Base-by-base conservation (phyloP, 2,329 filamentous ascomycete genomes). In the Pyrenophora seminiperda region DNA sequence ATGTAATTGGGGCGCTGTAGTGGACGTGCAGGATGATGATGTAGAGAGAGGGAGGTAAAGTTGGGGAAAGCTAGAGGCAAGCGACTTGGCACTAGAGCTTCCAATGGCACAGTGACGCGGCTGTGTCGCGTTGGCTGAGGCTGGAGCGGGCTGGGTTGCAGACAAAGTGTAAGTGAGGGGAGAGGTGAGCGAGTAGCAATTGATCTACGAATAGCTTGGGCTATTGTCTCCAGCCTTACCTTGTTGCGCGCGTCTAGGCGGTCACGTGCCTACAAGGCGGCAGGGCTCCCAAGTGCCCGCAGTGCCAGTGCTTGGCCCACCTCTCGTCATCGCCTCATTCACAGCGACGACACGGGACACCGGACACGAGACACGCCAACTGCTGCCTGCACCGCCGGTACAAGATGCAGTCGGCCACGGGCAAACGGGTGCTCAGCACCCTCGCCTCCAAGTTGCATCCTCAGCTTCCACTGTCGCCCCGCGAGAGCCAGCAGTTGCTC, bases 401-500 rank as follows among this genome's bases (percentile, higher is more conserved):
- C 24, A 27, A 9, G 14, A 84, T 86, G 79, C 83, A 80, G 66
- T 73, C 75, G 18, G 77, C 80, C 2, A 70, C 76, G 2, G 71
- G 76, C 30, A 67, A 65, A 34, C 63, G 70, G 6, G 59, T 66
- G 31, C 56, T 73, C 52, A 63, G 60, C 48, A 53, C 77, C 17
- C 76, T 83, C 66, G 72, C 77, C 9, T 76, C 78, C 19, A 84
- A 81, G 65, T 76, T 87, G 32, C 77, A 81, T 54, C 75, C 75
- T 0, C 77, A 76, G 54, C 61, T 80, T 3, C 79, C 84, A 18
- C 75, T 85, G 13, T 82, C 78, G 19, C 75, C 78, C 4, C 78
- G 78, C 49, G 82, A 88, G 62, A 84, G 81, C 13, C 76, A 82
- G 54, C 79, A 83, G 59, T 75, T 88, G 6, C 77, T 88, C 32